Base-by-base conservation (phyloP, 2,329 filamentous ascomycete species). In the Penicillium occitanis region DNA sequence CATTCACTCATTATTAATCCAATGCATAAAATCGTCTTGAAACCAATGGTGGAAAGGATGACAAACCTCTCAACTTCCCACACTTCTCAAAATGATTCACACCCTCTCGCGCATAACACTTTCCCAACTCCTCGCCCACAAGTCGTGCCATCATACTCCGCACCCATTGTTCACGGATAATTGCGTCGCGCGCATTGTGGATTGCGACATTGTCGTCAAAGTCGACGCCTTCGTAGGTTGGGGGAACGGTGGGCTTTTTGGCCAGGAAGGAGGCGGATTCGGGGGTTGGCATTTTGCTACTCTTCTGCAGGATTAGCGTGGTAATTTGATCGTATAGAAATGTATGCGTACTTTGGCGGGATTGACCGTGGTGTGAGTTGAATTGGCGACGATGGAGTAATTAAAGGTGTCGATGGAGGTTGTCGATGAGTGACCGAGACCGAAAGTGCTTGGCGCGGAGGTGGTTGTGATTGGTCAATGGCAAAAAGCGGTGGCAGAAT, bases 31-130 rank as follows among this genome's bases (percentile, higher is more conserved):
- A 3, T 25, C 25, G 25, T 4, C 4, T 25, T 25, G 25, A 25
- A 25, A 25, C 3, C 25, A 25, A 25, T 25, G 3, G 25, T 25
- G 25, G 25, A 4, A 25, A 25, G 25, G 25, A 25, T 3, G 25
- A 25, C 25, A 25, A 76, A 89, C 87, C 87, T 85, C 87, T 83
- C 79, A 89, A 78, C 74, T 83, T 82, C 71, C 86, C 87, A 74
- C 87, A 90, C 78, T 89, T 89, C 83, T 89, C 87, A 72, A 90
- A 76, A 76, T 90, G 87, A 74, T 89, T 89, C 63, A 88, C 86
- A 8, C 87, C 87, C 78, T 90, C 87, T 67, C 83, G 79, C 70
- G 82, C 79, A 78, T 90, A 90, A 79, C 87, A 90, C 80, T 88
- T 89, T 71, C 85, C 85, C 83, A 90, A 81, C 79, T 90, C 87